Evolutionary conservation across 768 basidiomycete genomes (phyloP).

Genomic region (Boletus tomentosulus): DNA sequence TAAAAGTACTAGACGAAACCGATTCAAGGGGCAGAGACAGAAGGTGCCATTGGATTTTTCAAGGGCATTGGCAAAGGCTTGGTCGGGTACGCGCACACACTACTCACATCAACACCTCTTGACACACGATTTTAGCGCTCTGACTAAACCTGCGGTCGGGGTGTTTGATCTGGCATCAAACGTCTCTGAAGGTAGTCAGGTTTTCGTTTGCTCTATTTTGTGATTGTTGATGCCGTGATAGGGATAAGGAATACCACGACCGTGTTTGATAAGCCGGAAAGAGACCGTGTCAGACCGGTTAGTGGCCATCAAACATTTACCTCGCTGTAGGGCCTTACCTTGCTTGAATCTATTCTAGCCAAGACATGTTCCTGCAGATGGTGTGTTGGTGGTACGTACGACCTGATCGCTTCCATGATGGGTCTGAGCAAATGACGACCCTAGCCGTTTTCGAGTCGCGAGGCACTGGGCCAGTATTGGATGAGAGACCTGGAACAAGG

Average conservation of each 20-base stretch:
- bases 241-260: conserved; percentile 98
- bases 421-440: not conserved
- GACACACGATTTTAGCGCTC: conserved; percentile 47
- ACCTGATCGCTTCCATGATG: not conserved
- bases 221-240: conserved; percentile 27
- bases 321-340: conserved; percentile 1
- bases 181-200: conserved; percentile 72
- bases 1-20: conserved; percentile 73
- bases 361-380: conserved; percentile 81
- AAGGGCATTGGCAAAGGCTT: conserved; percentile 96
- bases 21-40: conserved; percentile 92
- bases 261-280: conserved; percentile 88
- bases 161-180: conserved; percentile 96
- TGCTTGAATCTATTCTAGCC: conserved; percentile 45
- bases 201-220: not conserved
- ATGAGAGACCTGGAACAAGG: conserved; percentile 93
- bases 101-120: not conserved
- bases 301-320: conserved; percentile 22
- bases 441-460: conserved; percentile 85
- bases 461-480: conserved; percentile 95
- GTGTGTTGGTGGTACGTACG: conserved; percentile 72
- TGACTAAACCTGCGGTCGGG: conserved; percentile 96
- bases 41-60: conserved; percentile 94
- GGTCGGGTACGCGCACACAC: conserved; percentile 61
- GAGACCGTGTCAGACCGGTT: conserved; percentile 82